Conservation (phyloP, 306 rosid genomes). For the Fragaria vesca region DNA sequence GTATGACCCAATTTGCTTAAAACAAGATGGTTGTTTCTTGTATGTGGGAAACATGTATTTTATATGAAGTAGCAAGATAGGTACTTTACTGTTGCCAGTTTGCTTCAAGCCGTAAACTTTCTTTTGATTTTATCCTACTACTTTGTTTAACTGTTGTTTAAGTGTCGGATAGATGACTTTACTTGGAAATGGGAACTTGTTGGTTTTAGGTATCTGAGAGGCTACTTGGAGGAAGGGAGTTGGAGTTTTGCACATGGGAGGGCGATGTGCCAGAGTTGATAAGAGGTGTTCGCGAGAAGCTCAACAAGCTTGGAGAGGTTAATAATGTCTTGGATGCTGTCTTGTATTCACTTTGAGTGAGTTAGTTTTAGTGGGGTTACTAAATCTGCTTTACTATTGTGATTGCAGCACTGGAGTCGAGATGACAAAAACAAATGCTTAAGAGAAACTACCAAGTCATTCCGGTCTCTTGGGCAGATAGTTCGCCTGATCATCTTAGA, state of each 20-base stretch:
- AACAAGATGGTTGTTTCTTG: not conserved
- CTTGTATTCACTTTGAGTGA: not conserved
- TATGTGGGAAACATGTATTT: not conserved
- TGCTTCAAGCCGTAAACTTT: not conserved
- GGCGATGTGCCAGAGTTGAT: constrained; percentile 54
- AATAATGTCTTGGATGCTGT: not conserved
- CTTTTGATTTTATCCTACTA: not conserved
- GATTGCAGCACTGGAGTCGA: constrained; percentile 76
- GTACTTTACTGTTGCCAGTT: not conserved
- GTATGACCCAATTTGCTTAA: too few relatives aligned
- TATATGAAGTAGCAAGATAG: not conserved
- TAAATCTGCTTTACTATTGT: constrained; percentile 15
- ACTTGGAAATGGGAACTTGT: constrained; percentile 11
- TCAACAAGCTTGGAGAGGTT: constrained; percentile 83
- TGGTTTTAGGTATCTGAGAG: constrained; percentile 60
- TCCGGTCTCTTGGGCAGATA: constrained; percentile 66
- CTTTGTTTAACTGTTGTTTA: not conserved
- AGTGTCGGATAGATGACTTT: not conserved
- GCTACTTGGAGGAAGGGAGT: constrained; percentile 68
- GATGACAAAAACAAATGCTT: constrained; percentile 76
- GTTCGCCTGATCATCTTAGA: constrained; percentile 68
- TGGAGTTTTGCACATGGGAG: constrained; percentile 75
- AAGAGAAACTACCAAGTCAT: constrained; percentile 79
- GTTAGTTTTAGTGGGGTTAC: not conserved
- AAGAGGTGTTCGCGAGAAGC: constrained; percentile 75